Percentiles rank a stretch among this genome's conserved stretches.
Evolutionary conservation across 768 basidiomycete genomes (phyloP).

Genomic region (Macrocybe gigantea): DNA sequence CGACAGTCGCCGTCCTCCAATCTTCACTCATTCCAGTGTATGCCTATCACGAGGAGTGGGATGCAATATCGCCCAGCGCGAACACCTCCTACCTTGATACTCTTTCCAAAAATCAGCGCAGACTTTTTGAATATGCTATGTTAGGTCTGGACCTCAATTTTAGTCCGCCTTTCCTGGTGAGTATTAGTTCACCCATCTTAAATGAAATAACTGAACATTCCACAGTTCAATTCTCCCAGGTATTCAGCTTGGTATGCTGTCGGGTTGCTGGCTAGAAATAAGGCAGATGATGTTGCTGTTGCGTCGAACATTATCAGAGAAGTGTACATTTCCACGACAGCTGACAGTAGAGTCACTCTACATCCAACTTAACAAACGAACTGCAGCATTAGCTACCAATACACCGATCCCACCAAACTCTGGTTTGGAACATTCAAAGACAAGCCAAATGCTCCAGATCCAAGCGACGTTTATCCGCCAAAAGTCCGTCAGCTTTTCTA

Average conservation of each 20-base stretch:
- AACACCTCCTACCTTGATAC: constrained; percentile 13
- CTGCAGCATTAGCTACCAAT: constrained; percentile 10
- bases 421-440: constrained; percentile 23
- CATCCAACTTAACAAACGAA: too few relatives aligned
- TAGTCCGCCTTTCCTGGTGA: constrained; percentile 17
- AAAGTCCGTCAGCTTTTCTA: constrained; percentile 1
- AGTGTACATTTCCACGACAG: constrained; percentile 9
- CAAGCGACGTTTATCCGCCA: constrained; percentile 10
- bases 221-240: constrained; percentile 20
- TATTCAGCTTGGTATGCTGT: constrained; percentile 27
- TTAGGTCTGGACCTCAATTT: constrained; percentile 19
- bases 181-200: constrained; percentile 1
- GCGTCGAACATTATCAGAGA: constrained; percentile 16
- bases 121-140: constrained; percentile 19
- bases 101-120: constrained; percentile 13
- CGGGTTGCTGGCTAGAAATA: constrained; percentile 20
- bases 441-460: constrained; percentile 9
- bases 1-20: too few relatives aligned
- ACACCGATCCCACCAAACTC: constrained; percentile 17
- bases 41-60: too few relatives aligned
- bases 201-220: neutral
- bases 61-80: too few relatives aligned
- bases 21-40: too few relatives aligned
- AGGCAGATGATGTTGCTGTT: constrained; percentile 13
- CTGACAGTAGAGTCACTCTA: too few relatives aligned